These are phyloP conservation scores for Infundibulicybe gibba DNA, from an alignment of 768 basidiomycete species.

Conservation along the genomic window DNA sequence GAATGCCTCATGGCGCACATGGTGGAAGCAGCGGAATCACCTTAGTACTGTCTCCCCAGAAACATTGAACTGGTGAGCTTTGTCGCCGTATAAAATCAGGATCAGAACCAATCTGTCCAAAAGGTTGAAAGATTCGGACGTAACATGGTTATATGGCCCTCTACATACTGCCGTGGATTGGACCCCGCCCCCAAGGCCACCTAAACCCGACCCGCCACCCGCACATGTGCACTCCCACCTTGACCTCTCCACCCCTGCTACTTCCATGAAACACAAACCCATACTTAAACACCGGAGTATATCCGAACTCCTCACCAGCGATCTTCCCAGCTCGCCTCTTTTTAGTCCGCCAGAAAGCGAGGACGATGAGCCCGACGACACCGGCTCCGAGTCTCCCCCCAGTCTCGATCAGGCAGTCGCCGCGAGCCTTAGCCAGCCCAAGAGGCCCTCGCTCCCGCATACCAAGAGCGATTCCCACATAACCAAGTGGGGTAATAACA, in stretches of 20 bases:
- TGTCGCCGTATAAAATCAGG: conserved; percentile 3
- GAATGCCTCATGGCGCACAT: conserved; percentile 98
- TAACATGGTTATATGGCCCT: conserved; percentile 98
- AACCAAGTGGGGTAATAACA: conserved; percentile 37
- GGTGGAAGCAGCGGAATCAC: conserved; percentile 99
- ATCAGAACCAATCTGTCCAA: conserved; percentile 6
- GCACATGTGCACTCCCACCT: conserved; percentile 30
- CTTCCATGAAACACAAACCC: conserved; percentile 54
- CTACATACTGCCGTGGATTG: conserved; percentile 92
- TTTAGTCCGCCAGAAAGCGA: conserved; percentile 57
- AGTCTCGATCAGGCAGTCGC: not conserved
- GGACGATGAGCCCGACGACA: conserved; percentile 37
- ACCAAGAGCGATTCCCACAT: conserved; percentile 91
- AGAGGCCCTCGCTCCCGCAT: conserved; percentile 65
- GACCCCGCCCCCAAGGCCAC: conserved; percentile 57
- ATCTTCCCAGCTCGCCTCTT: conserved; percentile 59
- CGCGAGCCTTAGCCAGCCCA: conserved; percentile 5
- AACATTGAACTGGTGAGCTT: conserved; percentile 91
- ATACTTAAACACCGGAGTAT: conserved; percentile 96
- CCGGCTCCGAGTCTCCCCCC: conserved; percentile 6
- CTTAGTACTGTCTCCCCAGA: conserved; percentile 94
- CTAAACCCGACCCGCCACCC: not conserved
- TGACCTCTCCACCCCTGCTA: conserved; percentile 35
- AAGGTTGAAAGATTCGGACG: conserved; percentile 99
- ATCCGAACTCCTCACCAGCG: conserved; percentile 80